phyloP scores from a whole-genome alignment of 2,329 filamentous ascomycete species.

The Colletotrichum endophyticum region DNA sequence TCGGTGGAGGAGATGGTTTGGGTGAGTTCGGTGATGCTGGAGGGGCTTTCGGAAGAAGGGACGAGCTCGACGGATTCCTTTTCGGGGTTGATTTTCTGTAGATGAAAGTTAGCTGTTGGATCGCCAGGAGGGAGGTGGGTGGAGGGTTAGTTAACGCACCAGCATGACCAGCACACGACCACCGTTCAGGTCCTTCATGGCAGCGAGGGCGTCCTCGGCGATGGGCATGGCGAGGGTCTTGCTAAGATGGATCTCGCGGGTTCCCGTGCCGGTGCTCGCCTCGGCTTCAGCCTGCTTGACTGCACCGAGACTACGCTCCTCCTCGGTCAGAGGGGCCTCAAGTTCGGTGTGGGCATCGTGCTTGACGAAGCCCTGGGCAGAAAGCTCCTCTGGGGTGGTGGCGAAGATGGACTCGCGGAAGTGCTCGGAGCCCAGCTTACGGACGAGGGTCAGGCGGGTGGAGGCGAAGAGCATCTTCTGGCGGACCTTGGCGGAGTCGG shows the following conservation, averaged over 20 bases:
- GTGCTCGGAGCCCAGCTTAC: conserved; percentile 79
- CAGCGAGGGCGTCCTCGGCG: conserved; percentile 66
- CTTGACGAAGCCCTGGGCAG: conserved; percentile 69
- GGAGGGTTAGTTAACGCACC: conserved; percentile 40
- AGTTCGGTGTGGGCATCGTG: conserved; percentile 71
- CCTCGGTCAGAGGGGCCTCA: conserved; percentile 77
- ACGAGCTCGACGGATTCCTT: conserved; percentile 74
- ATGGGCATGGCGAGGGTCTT: conserved; percentile 63
- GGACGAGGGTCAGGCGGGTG: conserved; percentile 75
- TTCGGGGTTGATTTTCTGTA: conserved; percentile 73
- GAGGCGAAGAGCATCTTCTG: conserved; percentile 88
- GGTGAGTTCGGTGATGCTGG: conserved; percentile 63
- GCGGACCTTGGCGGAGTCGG: conserved; percentile 77
- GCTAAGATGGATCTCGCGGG: conserved; percentile 64
- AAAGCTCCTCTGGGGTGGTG: conserved; percentile 74
- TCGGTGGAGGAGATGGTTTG: conserved; percentile 67
- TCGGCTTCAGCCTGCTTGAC: conserved; percentile 79
- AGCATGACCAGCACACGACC: conserved; percentile 66
- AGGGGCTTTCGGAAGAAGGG: conserved; percentile 52
- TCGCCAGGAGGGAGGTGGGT: neutral
- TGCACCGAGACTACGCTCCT: conserved; percentile 73
- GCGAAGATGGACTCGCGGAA: conserved; percentile 79
- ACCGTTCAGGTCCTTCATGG: conserved; percentile 63
- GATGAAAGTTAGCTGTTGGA: neutral
- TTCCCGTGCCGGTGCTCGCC: conserved; percentile 70